Base-by-base conservation (phyloP, 2,329 filamentous ascomycete genomes). In the Alternaria incomplexa region DNA sequence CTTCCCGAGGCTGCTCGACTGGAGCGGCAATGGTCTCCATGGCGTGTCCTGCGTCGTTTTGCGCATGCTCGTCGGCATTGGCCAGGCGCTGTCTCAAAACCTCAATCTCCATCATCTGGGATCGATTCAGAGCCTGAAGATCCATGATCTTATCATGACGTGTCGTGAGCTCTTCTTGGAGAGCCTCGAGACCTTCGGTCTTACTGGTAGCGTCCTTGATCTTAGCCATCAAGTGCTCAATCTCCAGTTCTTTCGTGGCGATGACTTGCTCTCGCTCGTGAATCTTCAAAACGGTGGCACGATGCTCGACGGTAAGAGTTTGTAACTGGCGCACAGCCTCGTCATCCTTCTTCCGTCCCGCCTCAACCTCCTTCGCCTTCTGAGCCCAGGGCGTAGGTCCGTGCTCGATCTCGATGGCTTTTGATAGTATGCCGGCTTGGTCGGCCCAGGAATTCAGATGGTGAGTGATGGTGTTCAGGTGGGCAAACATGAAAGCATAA, bases 241-340 rank as follows among this genome's bases (percentile, higher is more conserved):
- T 97, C 79, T 96, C 94, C 70, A 97, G 70, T 22, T 77, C 71
- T 53, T 78, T 78, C 1, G 76, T 79, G 26, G 78, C 91, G n/a
- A 90, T 88, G 23, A 92, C 87, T 62, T 96, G 95, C 78, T 96
- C 93, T 56, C 97, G 88, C 36, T 90, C 90, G 77, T 94, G 92
- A 43, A 86, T 77, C 61, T 83, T 77, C 17, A 81, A 76, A 4
- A 92, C 90, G 20, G 91, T 89, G 73, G 95, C 92, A 68, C 90
- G 89, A 68, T 96, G 87, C 69, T 95, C 91, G 56, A 94, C 92
- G 72, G 90, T 93, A 61, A 97, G 84, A 20, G 90, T 89, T 7
- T 91, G 88, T 57, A 97, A 86, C 77, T 97, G 92, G 73, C 95
- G 92, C 75, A 97, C 93, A 0, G 91, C 89, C 73, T 97, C 93